Evolutionary conservation across 2,329 filamentous ascomycete genomes (phyloP), one percentile per base, ranked within the genome.

Genomic region (Trichophyton mentagrophytes): DNA sequence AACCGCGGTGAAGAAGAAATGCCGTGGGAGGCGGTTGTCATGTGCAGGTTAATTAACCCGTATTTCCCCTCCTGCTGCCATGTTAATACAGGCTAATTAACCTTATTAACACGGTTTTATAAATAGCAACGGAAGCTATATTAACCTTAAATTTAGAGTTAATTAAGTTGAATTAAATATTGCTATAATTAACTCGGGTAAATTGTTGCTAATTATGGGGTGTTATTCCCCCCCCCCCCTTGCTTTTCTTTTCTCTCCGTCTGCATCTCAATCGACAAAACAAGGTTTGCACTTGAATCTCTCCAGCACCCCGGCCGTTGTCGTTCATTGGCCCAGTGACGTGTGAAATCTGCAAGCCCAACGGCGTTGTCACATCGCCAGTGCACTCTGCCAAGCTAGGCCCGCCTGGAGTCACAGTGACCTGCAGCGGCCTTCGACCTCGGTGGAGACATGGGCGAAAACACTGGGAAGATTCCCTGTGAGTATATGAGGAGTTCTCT

Each of bases 171-270:
- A 55, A 33, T 55, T 17, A 55, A 27, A 13, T 13, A 13, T n/a
- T 33, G 13, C 49, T 55, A 55, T 55, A 55, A 55, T 55, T 55
- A 55, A 36, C 20, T 13, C 5, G n/a, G 6, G 40, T 15, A 33
- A 55, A 55, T 36, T 55, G 49, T 36, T 55, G 27, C 49, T 55
- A 55, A 55, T 55, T 55, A 55, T 55, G 49, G 49, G 3, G 9
- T 38, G 11, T 20, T 55, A 22, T 22, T 22, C 3, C 22, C n/a
- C 6, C 27, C 6, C 6, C 27, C 6, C 6, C 1, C 33, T 38
- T 11, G n/a, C n/a, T 22, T 22, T 22, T 22, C 3, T 22, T 22
- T 22, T 22, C 22, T 22, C 22, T 22, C 22, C 7, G 33, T 36
- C 33, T 30, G 27, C 8, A 38, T 38, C 11, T 38, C 33, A 11